Evolutionary conservation across 805 yeast species (phyloP).

Genomic region (Lipomyces orientalis): DNA sequence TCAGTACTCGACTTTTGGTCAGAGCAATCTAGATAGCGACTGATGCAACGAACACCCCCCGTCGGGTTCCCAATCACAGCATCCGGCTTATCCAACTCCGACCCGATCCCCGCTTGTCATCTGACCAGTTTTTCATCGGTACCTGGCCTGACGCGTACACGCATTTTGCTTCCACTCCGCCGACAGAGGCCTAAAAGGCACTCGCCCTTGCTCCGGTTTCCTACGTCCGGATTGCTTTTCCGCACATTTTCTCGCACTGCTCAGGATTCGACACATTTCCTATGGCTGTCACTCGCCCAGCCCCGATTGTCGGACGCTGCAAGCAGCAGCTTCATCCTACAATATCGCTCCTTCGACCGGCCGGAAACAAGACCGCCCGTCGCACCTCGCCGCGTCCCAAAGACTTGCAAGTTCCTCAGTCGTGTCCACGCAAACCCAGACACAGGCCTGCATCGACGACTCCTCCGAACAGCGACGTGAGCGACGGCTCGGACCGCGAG

Average conservation of each 20-base stretch:
- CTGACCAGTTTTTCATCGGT: no score
- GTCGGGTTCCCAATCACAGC: no score
- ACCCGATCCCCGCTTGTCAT: no score
- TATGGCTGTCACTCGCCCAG: neutral
- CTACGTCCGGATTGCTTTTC: neutral
- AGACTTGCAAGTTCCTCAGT: neutral
- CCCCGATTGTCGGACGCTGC: neutral
- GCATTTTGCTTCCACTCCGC: no score
- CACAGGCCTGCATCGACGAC: neutral
- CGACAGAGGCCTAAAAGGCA: no score
- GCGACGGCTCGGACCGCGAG: neutral
- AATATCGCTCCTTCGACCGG: neutral
- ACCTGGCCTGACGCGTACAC: no score
- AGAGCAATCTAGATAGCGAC: no score
- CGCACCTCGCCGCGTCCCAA: neutral
- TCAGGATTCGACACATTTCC: neutral
- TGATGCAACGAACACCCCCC: no score
- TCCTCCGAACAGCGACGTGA: neutral
- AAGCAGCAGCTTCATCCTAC: neutral
- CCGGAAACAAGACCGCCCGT: neutral
- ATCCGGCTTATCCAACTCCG: no score
- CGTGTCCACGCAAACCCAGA: neutral
- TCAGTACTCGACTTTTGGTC: no score
- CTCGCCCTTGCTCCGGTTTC: no score
- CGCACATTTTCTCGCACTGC: neutral